Evolutionary conservation across 2,329 filamentous ascomycete species (phyloP), one percentile per base, ranked within the genome.

Genomic region (Tolypocladium ophioglossoides): DNA sequence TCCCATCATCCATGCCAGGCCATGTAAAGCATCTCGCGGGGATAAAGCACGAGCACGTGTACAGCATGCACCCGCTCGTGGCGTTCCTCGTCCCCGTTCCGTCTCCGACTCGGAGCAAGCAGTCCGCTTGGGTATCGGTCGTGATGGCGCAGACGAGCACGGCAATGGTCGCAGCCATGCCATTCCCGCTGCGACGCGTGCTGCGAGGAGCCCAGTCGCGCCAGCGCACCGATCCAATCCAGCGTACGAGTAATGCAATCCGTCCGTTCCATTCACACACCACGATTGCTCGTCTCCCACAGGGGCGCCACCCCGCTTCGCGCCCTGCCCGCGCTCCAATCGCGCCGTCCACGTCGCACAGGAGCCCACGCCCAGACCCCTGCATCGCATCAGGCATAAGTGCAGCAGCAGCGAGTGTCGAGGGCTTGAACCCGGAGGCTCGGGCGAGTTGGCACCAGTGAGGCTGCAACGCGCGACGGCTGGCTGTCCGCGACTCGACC

Each of bases 261-360:
- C 30, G 30, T 20, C 40, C 30, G 41, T 35, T 24, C 52, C 52
- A 39, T 30, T 11, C 32, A 38, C 27, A 34, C 41, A 39, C 30
- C 20, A 47, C 35, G 24, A 38, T 27, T 14, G 22, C n/a, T n/a
- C n/a, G n/a, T n/a, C n/a, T n/a, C n/a, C n/a, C n/a, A n/a, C n/a
- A n/a, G 48, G 22, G 44, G 52, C 46, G 3, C 27, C 41, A 30
- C 52, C 41, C 51, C 47, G 34, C 52, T 18, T 41, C 22, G 37
- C 50, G 41, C 50, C 50, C 50, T 53, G 54, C 52, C 7, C 32
- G 20, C 41, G 24, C 38, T 44, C 51, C 55, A 55, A 55, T 48
- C 18, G 39, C 32, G 51, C 48, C 49, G 50, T 54, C 52, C 54
- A 57, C 57, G 57, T 57, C 57, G 54, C 52, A 56, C 54, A 20